These are phyloP conservation scores for Venturia asperata DNA, from an alignment of 2,329 filamentous ascomycete species.

Conservation along the genomic window DNA sequence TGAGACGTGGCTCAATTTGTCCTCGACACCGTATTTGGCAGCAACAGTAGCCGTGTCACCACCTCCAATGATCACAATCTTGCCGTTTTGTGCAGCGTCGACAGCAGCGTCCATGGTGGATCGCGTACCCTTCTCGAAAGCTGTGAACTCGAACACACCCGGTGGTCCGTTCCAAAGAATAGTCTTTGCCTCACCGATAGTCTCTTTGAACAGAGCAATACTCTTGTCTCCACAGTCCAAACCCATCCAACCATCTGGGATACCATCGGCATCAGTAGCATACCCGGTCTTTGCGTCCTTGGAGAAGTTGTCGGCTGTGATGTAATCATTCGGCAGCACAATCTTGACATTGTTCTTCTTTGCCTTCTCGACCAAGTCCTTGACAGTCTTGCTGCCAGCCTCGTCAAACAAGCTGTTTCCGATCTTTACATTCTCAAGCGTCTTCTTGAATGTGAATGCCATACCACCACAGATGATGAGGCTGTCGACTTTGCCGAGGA, in stretches of 20 bases:
- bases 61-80: conserved; percentile 97
- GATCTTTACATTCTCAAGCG: conserved; percentile 82
- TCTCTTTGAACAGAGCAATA: conserved; percentile 77
- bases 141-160: conserved; percentile 95
- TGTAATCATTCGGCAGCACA: conserved; percentile 87
- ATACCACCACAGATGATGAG: conserved; percentile 95
- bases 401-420: conserved; percentile 90
- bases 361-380: conserved; percentile 83
- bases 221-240: conserved; percentile 90
- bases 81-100: conserved; percentile 68
- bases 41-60: conserved; percentile 97
- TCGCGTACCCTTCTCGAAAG: conserved; percentile 90
- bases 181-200: conserved; percentile 83
- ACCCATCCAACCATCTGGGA: conserved; percentile 97
- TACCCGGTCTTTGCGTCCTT: conserved; percentile 73
- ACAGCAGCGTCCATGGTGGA: conserved; percentile 84
- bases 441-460: conserved; percentile 99
- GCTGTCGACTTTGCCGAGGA: conserved; percentile 95
- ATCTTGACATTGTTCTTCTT: conserved; percentile 95
- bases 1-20: conserved; percentile 96
- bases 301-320: conserved; percentile 92
- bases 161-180: conserved; percentile 99
- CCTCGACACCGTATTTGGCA: conserved; percentile 92
- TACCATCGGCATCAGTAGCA: conserved; percentile 80
- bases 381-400: conserved; percentile 85